Conservation (phyloP, 257 asterid genomes). For the Rehmannia glutinosa region DNA sequence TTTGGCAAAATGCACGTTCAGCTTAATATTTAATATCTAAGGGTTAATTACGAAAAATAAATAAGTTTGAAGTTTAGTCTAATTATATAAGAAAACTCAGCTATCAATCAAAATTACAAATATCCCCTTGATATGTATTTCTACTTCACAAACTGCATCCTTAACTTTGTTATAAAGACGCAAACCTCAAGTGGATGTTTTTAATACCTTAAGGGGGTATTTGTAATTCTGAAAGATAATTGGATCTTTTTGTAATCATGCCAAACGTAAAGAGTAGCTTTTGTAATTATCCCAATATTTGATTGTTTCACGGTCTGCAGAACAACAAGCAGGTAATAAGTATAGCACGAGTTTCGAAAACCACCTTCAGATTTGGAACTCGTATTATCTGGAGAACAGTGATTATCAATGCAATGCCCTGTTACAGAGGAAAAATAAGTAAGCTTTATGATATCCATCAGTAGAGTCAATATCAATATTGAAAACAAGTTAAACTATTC, state of each 20-base stretch:
- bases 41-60: neutral
- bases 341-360: conserved; percentile 2
- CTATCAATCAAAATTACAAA: neutral
- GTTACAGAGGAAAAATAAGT: conserved; percentile 17
- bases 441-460: neutral
- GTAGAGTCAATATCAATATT: neutral
- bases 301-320: too few relatives aligned
- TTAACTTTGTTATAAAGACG: too few relatives aligned
- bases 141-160: too few relatives aligned
- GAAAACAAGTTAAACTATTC: neutral
- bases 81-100: neutral
- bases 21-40: too few relatives aligned
- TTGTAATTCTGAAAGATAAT: too few relatives aligned
- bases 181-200: too few relatives aligned
- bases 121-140: neutral
- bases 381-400: conserved; percentile 90
- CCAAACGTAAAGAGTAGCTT: too few relatives aligned
- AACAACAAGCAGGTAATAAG: neutral
- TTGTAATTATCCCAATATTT: too few relatives aligned
- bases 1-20: too few relatives aligned
- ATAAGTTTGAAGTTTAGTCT: neutral
- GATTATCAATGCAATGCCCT: conserved; percentile 95
- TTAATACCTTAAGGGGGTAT: too few relatives aligned
- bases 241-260: too few relatives aligned
- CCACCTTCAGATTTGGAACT: conserved; percentile 94